Evolutionary conservation across 2,329 filamentous ascomycete species (phyloP).

Genomic region (Neonectria ditissima): DNA sequence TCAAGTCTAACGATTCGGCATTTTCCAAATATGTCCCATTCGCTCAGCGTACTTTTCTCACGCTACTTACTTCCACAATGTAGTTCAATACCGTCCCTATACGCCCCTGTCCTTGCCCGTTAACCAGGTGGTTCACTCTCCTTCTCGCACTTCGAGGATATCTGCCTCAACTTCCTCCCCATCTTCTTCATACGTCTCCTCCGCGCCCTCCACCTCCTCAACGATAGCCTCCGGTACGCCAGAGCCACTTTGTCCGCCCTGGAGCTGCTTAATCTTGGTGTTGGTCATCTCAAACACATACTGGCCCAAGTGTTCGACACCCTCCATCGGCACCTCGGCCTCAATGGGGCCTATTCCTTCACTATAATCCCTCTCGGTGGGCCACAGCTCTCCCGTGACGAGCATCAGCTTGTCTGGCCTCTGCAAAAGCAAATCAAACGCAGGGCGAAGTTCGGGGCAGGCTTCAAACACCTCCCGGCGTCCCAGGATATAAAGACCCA

Average conservation of each 20-base stretch:
- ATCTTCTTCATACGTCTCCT: constrained; percentile 48
- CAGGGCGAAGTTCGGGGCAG: constrained; percentile 87
- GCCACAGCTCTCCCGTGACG: constrained; percentile 88
- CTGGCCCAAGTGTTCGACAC: constrained; percentile 92
- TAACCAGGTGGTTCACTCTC: constrained; percentile 39
- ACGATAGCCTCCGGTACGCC: constrained; percentile 36
- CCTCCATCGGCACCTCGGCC: constrained; percentile 81
- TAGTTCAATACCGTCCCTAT: constrained; percentile 15
- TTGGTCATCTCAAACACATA: constrained; percentile 98
- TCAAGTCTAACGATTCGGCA: neutral
- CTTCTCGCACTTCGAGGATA: constrained; percentile 52
- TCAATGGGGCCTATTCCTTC: constrained; percentile 58
- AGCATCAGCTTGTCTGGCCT: constrained; percentile 85
- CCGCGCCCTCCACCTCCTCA: constrained; percentile 47
- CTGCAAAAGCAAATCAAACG: constrained; percentile 82
- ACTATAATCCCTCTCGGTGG: constrained; percentile 66
- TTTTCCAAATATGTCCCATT: constrained; percentile 8
- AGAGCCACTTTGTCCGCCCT: constrained; percentile 49
- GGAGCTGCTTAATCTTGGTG: constrained; percentile 64
- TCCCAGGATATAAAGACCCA: constrained; percentile 93
- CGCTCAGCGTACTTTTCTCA: constrained; percentile 16
- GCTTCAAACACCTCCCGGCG: constrained; percentile 89
- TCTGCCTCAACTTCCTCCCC: constrained; percentile 50
- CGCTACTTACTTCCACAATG: constrained; percentile 8
- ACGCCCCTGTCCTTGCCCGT: constrained; percentile 19